Evolutionary conservation across 495 filamentous ascomycete species (phyloP).

Genomic region (Aspergillus ostianus): DNA sequence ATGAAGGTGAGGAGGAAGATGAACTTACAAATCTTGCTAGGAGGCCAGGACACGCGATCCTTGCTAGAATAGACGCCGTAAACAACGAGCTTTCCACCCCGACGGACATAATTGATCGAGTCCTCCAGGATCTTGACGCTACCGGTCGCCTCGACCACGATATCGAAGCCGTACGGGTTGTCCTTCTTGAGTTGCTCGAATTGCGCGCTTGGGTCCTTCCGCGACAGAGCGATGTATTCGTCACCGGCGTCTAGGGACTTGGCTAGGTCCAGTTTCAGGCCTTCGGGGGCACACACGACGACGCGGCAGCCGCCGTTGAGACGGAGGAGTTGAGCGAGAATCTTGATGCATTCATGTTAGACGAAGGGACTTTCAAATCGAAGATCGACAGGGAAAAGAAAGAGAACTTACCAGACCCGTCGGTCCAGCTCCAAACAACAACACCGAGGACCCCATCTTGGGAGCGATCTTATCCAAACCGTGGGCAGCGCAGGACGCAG

Average conservation of each 20-base stretch:
- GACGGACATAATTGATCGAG: slow-evolving; percentile 64
- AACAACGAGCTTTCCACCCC: slow-evolving; percentile 67
- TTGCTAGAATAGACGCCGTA: slow-evolving; percentile 65
- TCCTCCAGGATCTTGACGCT: slow-evolving; percentile 66
- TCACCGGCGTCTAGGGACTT: slow-evolving; percentile 66
- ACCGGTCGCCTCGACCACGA: slow-evolving; percentile 64
- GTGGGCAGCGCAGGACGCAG: slow-evolving; percentile 68
- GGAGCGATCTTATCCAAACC: slow-evolving; percentile 71
- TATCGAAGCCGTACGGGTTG: slow-evolving; percentile 71
- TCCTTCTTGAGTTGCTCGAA: slow-evolving; percentile 61
- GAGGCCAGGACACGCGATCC: slow-evolving; percentile 61
- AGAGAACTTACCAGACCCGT: slow-evolving; percentile 51
- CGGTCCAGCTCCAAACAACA: slow-evolving; percentile 67
- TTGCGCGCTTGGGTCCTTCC: slow-evolving; percentile 52
- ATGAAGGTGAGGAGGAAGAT: too few species aligned
- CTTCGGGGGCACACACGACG: slow-evolving; percentile 63
- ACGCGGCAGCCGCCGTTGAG: slow-evolving; percentile 65
- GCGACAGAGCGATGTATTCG: slow-evolving; percentile 60
- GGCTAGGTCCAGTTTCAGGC: slow-evolving; percentile 69
- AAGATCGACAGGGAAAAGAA: neutral
- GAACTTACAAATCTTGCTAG: slow-evolving; percentile 60
- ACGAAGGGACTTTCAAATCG: neutral
- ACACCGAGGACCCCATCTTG: slow-evolving; percentile 63
- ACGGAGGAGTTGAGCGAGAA: slow-evolving; percentile 60
- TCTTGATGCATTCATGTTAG: slow-evolving; percentile 13